A percentile compares a stretch with the other conserved stretches of the same genome.
Conservation (phyloP, 1,139 yeast species). For the Saccharomyces hybrid region DNA sequence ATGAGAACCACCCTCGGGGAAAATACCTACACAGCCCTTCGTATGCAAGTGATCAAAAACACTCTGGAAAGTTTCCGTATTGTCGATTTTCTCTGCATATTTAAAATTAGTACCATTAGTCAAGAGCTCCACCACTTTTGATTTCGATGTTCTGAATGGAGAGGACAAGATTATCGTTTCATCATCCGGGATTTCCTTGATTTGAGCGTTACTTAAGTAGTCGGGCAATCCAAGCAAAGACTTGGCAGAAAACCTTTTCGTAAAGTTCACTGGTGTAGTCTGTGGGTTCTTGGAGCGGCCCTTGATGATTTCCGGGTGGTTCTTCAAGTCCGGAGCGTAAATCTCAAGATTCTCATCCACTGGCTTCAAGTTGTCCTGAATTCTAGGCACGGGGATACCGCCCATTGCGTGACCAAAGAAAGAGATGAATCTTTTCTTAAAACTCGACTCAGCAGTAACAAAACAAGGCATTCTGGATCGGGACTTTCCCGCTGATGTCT, state of each 20-base stretch:
- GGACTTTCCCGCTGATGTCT: conserved; percentile 12
- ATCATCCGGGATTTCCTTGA: conserved; percentile 46
- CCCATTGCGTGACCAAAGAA: conserved; percentile 48
- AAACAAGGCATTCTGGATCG: conserved; percentile 42
- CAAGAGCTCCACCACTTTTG: conserved; percentile 34
- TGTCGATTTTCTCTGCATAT: conserved; percentile 58
- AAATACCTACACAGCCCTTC: conserved; percentile 56
- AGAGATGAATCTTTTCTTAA: conserved; percentile 47
- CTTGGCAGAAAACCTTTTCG: conserved; percentile 35
- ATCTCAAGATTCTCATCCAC: conserved; percentile 41
- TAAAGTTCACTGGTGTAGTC: conserved; percentile 31
- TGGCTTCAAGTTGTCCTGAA: conserved; percentile 52
- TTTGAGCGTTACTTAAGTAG: conserved; percentile 50
- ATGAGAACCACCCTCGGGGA: conserved; percentile 70
- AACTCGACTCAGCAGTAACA: conserved; percentile 59
- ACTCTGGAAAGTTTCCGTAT: conserved; percentile 48
- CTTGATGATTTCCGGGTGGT: conserved; percentile 30
- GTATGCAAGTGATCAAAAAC: conserved; percentile 55
- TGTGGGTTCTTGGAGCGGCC: conserved; percentile 10
- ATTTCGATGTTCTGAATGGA: conserved; percentile 37
- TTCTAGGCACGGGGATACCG: conserved; percentile 66
- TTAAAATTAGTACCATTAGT: conserved; percentile 45
- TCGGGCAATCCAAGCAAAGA: conserved; percentile 58
- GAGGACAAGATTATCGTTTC: conserved; percentile 42
- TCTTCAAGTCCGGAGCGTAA: conserved; percentile 34